Conservation (phyloP, 2,329 filamentous ascomycete species). For the Parasarocladium wereldwijsianum region DNA sequence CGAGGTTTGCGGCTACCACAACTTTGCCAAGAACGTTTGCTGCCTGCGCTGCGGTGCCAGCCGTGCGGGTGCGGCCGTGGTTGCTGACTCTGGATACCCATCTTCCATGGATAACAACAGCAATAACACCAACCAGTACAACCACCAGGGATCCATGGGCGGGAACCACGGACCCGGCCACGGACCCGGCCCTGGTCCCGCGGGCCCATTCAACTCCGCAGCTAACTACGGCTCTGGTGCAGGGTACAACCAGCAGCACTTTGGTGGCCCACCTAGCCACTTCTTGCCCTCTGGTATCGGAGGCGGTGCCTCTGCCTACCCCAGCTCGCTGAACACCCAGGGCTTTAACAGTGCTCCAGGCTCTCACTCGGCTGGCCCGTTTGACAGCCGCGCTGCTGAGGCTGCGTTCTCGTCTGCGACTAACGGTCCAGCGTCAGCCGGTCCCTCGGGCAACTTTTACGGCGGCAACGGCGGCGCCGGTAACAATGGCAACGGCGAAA, state of each 20-base stretch:
- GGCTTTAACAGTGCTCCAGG: conserved; percentile 58
- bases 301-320: conserved; percentile 54
- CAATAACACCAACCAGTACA: conserved; percentile 63
- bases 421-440: conserved; percentile 65
- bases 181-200: conserved; percentile 60
- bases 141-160: conserved; percentile 70
- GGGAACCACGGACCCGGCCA: conserved; percentile 68
- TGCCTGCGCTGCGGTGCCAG: conserved; percentile 93
- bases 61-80: conserved; percentile 82
- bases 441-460: conserved; percentile 42
- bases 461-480: conserved; percentile 31
- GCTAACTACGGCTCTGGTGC: conserved; percentile 49
- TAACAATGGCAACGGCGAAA: conserved; percentile 51
- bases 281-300: conserved; percentile 82
- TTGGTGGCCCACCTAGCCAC: conserved; percentile 73
- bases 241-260: conserved; percentile 61
- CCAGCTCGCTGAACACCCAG: conserved; percentile 66
- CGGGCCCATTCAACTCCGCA: conserved; percentile 59
- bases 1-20: conserved; percentile 95
- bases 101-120: conserved; percentile 58
- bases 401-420: conserved; percentile 84
- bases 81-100: conserved; percentile 84
- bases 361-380: conserved; percentile 71
- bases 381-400: conserved; percentile 87
- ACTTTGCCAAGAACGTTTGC: conserved; percentile 98